Evolutionary conservation across 2,329 filamentous ascomycete species (phyloP).

Genomic region (Aspergillus oerlinghausenensis): DNA sequence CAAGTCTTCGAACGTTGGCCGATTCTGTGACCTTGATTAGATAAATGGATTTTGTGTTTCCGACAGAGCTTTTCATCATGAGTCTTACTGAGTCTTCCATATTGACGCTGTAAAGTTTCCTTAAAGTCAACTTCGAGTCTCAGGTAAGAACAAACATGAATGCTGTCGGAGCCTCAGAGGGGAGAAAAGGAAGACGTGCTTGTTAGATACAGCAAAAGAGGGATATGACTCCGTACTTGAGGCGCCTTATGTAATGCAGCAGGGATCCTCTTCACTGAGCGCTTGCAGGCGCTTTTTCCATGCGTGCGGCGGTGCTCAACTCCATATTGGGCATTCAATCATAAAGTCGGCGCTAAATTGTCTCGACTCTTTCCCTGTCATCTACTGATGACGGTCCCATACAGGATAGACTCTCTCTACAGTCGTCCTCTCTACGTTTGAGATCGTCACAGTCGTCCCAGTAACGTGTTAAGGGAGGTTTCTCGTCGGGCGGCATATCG

Average conservation of each 20-base stretch:
- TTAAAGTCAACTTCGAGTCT: too few relatives aligned
- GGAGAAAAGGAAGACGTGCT: background rate
- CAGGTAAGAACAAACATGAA: too few relatives aligned
- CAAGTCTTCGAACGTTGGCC: conserved; percentile 5
- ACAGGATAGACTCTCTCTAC: background rate
- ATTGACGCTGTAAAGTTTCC: too few relatives aligned
- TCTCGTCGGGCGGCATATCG: conserved; percentile 2
- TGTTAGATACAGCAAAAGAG: background rate
- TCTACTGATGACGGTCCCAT: conserved; percentile 10
- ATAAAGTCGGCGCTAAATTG: too few relatives aligned
- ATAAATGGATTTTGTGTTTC: background rate
- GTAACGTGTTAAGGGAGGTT: background rate
- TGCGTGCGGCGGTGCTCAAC: too few relatives aligned
- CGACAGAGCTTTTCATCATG: background rate
- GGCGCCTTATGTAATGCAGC: background rate
- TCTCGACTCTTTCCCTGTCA: too few relatives aligned
- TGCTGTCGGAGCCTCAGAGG: too few relatives aligned
- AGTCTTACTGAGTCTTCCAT: too few relatives aligned
- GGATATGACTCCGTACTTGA: background rate
- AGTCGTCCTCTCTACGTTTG: background rate
- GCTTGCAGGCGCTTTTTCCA: too few relatives aligned
- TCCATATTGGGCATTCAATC: too few relatives aligned
- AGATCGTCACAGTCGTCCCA: conserved; percentile 1
- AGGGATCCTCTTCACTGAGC: too few relatives aligned
- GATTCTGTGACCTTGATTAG: background rate